Base-by-base conservation (phyloP, 1,139 yeast genomes). In the Geotrichum cucujoidarum region DNA sequence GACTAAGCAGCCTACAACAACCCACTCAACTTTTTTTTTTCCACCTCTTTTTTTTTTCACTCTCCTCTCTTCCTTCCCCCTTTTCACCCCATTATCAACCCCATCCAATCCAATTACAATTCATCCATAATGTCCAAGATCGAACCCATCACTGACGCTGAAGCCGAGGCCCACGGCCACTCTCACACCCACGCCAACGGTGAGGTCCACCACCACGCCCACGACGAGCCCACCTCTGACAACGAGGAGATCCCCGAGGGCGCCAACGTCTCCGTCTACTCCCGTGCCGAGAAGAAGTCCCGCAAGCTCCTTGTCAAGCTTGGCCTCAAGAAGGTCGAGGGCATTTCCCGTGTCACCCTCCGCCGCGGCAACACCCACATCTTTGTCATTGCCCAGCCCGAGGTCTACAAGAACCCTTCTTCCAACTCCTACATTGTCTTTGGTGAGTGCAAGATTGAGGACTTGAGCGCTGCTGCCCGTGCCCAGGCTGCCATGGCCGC, bases 221-320 rank as follows among this genome's bases (percentile, higher is more conserved):
- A 57, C 49, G 55, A 52, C 40, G 57, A 54, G 45, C 68, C 68
- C 49, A 67, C 67, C 29, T 77, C 71, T 47, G 57, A 55, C 45
- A 59, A 55, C 37, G 61, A 52, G 34, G 60, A 67, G 66, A 82
- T 87, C 74, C 90, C 94, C 69, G 87, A 82, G 70, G 95, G 95
- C 63, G 84, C 96, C 63, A 82, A 81, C 70, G 92, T 89, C 66
- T 75, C 83, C 66, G 78, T 90, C 69, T 76, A 85, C 73, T 77
- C 92, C 68, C 87, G 85, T 75, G 84, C 87, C 74, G 97, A 90
- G 76, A 86, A 87, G 81, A 89, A 90, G 77, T 97, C 98, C 65
- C 85, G 95, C 76, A 90, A 85, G 69, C 73, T 83, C 67, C 83
- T 92, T 74, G 75, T 82, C 74, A 90, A 90, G 76, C 80, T 90